These are phyloP conservation scores for Alternaria gaisen DNA, from an alignment of 2,329 filamentous ascomycete genomes.

Conservation along the genomic window DNA sequence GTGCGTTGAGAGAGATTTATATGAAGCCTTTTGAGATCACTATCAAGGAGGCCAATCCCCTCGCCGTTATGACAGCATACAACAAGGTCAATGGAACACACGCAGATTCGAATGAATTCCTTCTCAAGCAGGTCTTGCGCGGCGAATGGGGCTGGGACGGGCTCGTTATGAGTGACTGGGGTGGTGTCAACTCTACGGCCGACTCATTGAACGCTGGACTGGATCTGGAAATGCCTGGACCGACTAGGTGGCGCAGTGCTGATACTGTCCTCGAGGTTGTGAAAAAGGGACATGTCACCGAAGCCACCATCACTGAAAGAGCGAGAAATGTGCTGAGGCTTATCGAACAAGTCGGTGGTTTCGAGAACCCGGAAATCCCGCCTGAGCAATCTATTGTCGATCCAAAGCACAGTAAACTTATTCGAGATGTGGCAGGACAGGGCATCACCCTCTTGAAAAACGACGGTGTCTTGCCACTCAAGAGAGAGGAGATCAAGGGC, in stretches of 20 bases:
- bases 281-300: slow-evolving; percentile 60
- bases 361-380: slow-evolving; percentile 66
- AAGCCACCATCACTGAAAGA: slow-evolving; percentile 42
- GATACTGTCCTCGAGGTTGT: slow-evolving; percentile 64
- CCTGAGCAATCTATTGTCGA: slow-evolving; percentile 70
- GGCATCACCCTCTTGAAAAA: slow-evolving; percentile 79
- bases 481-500: slow-evolving; percentile 62
- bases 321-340: slow-evolving; percentile 61
- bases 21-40: slow-evolving; percentile 72
- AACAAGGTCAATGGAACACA: slow-evolving; percentile 77
- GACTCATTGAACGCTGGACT: slow-evolving; percentile 49
- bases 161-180: slow-evolving; percentile 73
- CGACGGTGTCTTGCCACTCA: slow-evolving; percentile 69
- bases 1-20: slow-evolving; percentile 67
- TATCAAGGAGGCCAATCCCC: slow-evolving; percentile 73
- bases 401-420: slow-evolving; percentile 65
- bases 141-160: slow-evolving; percentile 78
- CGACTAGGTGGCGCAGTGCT: slow-evolving; percentile 73
- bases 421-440: slow-evolving; percentile 71
- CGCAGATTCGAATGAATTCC: slow-evolving; percentile 69
- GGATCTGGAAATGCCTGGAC: slow-evolving; percentile 52
- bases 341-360: slow-evolving; percentile 72
- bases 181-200: slow-evolving; percentile 48
- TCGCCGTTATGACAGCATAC: slow-evolving; percentile 77
- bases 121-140: slow-evolving; percentile 73